phyloP scores from a whole-genome alignment of 2,329 filamentous ascomycete genomes.

The Apiospora marii region DNA sequence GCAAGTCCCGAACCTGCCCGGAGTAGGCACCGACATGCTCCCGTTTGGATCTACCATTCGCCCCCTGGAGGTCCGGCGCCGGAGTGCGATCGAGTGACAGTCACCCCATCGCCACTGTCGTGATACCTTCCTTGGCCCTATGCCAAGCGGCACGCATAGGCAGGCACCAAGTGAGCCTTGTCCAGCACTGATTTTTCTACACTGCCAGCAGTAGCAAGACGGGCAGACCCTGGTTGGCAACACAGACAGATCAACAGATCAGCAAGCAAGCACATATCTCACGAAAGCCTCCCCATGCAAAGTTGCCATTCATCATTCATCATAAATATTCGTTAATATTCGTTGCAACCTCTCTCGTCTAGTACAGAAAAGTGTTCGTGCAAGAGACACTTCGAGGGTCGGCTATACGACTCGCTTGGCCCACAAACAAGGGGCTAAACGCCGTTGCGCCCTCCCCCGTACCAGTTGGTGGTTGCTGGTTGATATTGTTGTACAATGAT shows the following conservation, averaged over 20 bases:
- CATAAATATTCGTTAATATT: conserved; percentile 17
- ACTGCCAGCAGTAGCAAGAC: background rate
- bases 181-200: background rate
- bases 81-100: background rate
- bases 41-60: no score
- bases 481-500: conserved; percentile 7
- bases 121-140: no score
- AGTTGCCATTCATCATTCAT: background rate
- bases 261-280: background rate
- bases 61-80: no score
- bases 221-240: background rate
- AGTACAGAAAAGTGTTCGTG: background rate
- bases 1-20: background rate
- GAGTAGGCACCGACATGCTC: no score
- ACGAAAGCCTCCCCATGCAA: background rate
- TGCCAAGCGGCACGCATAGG: background rate
- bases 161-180: background rate
- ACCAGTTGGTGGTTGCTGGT: background rate
- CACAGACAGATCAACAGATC: background rate
- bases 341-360: conserved; percentile 8
- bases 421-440: conserved; percentile 6
- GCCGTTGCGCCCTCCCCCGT: background rate
- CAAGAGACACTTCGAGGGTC: background rate
- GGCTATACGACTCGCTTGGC: background rate
- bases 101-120: background rate